These are phyloP conservation scores for Wickerhamomyces strasburgensis DNA, from an alignment of 805 yeast genomes.

Conservation along the genomic window DNA sequence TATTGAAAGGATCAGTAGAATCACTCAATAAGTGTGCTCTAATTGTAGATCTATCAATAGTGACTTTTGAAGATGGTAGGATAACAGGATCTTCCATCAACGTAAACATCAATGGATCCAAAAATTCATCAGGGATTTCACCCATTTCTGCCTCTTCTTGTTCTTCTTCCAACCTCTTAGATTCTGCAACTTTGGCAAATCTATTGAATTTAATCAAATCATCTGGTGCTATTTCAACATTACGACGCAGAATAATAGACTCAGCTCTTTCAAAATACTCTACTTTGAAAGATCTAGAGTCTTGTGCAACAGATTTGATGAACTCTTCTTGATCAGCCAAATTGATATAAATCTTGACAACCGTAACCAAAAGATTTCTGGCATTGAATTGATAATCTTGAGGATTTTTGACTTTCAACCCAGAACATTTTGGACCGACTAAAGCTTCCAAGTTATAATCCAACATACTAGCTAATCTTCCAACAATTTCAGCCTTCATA, in stretches of 20 bases:
- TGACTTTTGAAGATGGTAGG: slow-evolving; percentile 81
- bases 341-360: slow-evolving; percentile 73
- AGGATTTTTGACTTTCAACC: slow-evolving; percentile 79
- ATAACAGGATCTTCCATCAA: slow-evolving; percentile 94
- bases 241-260: slow-evolving; percentile 51
- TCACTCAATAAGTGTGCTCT: slow-evolving; percentile 92
- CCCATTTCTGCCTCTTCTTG: slow-evolving; percentile 85
- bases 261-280: slow-evolving; percentile 67
- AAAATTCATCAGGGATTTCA: slow-evolving; percentile 92
- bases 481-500: slow-evolving; percentile 83
- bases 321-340: slow-evolving; percentile 62
- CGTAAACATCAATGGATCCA: slow-evolving; percentile 96
- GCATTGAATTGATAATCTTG: slow-evolving; percentile 83
- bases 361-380: slow-evolving; percentile 56
- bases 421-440: slow-evolving; percentile 93
- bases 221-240: slow-evolving; percentile 44
- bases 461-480: slow-evolving; percentile 92
- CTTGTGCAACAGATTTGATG: slow-evolving; percentile 77
- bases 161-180: slow-evolving; percentile 56
- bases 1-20: slow-evolving; percentile 94
- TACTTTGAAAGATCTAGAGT: slow-evolving; percentile 80
- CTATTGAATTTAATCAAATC: slow-evolving; percentile 45
- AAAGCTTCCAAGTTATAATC: slow-evolving; percentile 87
- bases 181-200: slow-evolving; percentile 66
- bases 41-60: slow-evolving; percentile 86